Percentiles rank a stretch among this genome's conserved stretches.
Conservation (phyloP, 2,329 filamentous ascomycete species). For the Pezicula rhizophila region DNA sequence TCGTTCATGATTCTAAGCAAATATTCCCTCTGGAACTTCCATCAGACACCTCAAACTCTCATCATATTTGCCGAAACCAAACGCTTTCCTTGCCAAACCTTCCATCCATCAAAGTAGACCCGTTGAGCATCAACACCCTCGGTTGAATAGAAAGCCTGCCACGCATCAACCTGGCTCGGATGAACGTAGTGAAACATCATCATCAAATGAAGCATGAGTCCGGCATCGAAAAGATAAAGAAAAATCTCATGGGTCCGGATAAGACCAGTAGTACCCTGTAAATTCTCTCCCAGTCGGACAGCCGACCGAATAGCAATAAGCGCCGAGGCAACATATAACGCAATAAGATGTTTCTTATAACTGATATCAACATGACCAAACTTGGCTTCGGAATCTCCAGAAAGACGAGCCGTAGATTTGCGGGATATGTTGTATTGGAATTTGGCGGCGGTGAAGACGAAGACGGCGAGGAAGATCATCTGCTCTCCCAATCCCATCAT, state of each 20-base stretch:
- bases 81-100: slow-evolving; percentile 37
- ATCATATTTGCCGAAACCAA: slow-evolving; percentile 11
- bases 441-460: neutral
- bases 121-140: neutral
- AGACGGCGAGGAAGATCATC: neutral
- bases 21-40: too few relatives aligned
- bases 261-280: neutral
- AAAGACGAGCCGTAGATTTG: neutral
- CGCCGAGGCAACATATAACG: neutral
- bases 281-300: neutral
- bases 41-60: too few relatives aligned
- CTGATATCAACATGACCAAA: neutral
- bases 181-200: neutral
- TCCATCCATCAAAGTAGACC: neutral
- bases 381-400: neutral
- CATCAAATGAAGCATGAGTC: neutral
- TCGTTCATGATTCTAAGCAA: too few relatives aligned
- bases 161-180: neutral
- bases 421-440: neutral
- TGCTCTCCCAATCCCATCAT: neutral
- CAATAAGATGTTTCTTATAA: neutral
- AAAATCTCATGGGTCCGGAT: neutral
- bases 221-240: neutral
- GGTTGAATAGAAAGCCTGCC: neutral
- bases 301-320: neutral